phyloP scores from a whole-genome alignment of 2,329 filamentous ascomycete species.

The Microdochium trichocladiopsis region DNA sequence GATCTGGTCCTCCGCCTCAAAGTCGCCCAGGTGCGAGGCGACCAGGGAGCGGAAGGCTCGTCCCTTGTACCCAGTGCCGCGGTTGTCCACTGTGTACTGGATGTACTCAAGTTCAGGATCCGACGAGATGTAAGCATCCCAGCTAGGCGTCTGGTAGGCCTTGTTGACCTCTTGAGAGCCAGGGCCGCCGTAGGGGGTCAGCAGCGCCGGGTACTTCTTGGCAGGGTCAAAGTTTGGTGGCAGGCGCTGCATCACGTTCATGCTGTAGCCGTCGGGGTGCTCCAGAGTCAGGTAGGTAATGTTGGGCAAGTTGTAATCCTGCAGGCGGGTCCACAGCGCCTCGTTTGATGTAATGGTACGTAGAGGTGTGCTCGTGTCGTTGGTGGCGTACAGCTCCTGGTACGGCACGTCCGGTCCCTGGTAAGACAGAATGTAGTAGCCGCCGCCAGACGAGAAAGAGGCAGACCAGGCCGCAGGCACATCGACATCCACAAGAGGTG shows the following conservation, averaged over 20 bases:
- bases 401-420: slow-evolving; percentile 61
- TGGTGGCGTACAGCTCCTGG: slow-evolving; percentile 56
- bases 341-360: slow-evolving; percentile 55
- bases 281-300: slow-evolving; percentile 56
- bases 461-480: slow-evolving; percentile 54
- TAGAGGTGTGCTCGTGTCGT: slow-evolving; percentile 43
- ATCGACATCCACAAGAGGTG: slow-evolving; percentile 53
- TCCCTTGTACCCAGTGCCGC: slow-evolving; percentile 59
- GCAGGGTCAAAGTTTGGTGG: slow-evolving; percentile 55
- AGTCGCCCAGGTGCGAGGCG: slow-evolving; percentile 49
- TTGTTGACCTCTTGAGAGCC: slow-evolving; percentile 56
- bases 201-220: slow-evolving; percentile 60
- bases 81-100: slow-evolving; percentile 61
- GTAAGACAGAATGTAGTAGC: slow-evolving; percentile 61
- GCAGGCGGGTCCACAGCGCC: slow-evolving; percentile 44
- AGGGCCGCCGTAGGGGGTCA: slow-evolving; percentile 63
- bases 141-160: slow-evolving; percentile 45
- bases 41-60: slow-evolving; percentile 55
- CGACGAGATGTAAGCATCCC: slow-evolving; percentile 57
- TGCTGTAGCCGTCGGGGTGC: slow-evolving; percentile 51
- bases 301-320: slow-evolving; percentile 55
- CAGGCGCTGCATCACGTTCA: slow-evolving; percentile 60
- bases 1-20: slow-evolving; percentile 61
- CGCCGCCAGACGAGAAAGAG: slow-evolving; percentile 54
- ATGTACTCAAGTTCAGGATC: slow-evolving; percentile 63